phyloP scores from a whole-genome alignment of 176 grass and related monocot genomes.

The Alloteropsis semialata region DNA sequence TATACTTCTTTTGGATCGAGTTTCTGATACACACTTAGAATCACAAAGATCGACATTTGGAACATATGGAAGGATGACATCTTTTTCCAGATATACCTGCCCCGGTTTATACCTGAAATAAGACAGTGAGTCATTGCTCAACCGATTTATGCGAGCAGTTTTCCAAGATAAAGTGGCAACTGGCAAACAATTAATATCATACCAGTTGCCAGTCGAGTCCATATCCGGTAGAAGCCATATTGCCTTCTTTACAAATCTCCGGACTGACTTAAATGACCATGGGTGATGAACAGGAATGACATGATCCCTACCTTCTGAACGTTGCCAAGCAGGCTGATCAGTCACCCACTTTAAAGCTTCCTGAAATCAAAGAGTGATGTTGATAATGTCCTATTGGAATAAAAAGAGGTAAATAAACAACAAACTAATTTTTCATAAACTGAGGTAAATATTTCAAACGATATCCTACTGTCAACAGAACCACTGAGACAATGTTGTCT shows the following conservation, averaged over 20 bases:
- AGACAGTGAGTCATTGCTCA: background rate
- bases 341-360: constrained; percentile 94
- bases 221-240: constrained; percentile 99
- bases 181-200: background rate
- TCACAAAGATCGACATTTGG: constrained; percentile 88
- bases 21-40: constrained; percentile 66
- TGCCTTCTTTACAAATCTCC: constrained; percentile 86
- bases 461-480: background rate
- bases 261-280: constrained; percentile 96
- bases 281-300: constrained; percentile 95
- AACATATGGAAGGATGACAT: constrained; percentile 98
- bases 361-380: constrained; percentile 41
- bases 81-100: constrained; percentile 94
- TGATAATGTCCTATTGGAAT: constrained; percentile 26
- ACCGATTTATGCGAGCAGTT: background rate
- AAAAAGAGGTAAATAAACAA: constrained; percentile 25
- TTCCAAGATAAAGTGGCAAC: background rate
- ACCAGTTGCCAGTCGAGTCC: constrained; percentile 99
- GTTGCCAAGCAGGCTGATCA: constrained; percentile 91
- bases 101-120: constrained; percentile 96
- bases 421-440: constrained; percentile 3
- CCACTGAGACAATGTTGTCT: background rate
- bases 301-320: constrained; percentile 96
- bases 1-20: constrained; percentile 64
- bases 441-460: background rate